Evolutionary conservation across 2,329 filamentous ascomycete species (phyloP), one percentile per base, ranked within the genome.

Genomic region (Pseudomassariella vexata): DNA sequence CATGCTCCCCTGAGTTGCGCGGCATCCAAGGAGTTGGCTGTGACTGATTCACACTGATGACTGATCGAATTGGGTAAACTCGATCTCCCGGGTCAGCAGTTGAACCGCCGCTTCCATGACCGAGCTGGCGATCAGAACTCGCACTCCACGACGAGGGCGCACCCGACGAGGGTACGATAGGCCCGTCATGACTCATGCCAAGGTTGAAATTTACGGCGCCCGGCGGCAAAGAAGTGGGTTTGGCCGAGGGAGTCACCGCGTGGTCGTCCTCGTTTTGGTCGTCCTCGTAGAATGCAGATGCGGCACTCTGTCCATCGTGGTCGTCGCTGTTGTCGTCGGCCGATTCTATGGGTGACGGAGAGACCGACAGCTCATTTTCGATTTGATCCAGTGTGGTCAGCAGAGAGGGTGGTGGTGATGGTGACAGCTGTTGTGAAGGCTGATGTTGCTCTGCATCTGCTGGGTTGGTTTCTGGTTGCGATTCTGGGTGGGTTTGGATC

Each of bases 41-140:
- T 37, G 43, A 54, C 40, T 40, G 74, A 44, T 85, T 79, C 24
- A 89, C 75, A 6, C 76, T 84, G 16, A 90, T 67, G 25, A 85
- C 79, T n/a, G 83, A 88, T 29, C 83, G 76, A 19, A 90, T 83
- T n/a, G 85, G 85, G 35, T 85, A 90, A 5, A 90, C 82, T 34
- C 82, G 73, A 47, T 89, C 70, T 19, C 56, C 53, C 18, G 52
- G 49, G 29, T 63, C 59, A 15, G 50, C 48, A 29, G 44, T 49
- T 33, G 41, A 51, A 32, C 45, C 52, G 9, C 48, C 43, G 34
- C 49, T 51, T 20, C 40, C 42, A 28, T 58, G 44, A 10, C 53
- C 52, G 5, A 52, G 47, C 32, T 66, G 65, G 24, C 45, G 56
- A 19, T 69, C 66, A 3, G 64, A 67, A 22, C 49, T 46, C 7